Evolutionary conservation across 108 stramenopile genomes (phyloP), one percentile per base, ranked within the genome.

Genomic region (Bacterosira constricta): DNA sequence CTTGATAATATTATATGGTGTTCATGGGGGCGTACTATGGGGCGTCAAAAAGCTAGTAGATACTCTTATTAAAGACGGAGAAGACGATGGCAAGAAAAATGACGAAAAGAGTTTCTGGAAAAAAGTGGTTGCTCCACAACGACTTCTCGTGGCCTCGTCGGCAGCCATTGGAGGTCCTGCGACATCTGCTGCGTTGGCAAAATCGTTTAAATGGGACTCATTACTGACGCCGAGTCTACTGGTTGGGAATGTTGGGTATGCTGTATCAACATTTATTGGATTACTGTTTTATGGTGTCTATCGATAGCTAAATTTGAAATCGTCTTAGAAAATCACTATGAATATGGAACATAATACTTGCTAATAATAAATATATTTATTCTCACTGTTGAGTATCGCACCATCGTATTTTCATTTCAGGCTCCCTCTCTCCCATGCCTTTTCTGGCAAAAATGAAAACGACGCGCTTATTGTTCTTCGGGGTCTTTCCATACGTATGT

Each of bases 131-230:
- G 46, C 62, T 62, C 83, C 88, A 15, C 92, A 90, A 66, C 78
- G 90, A 29, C 61, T 93, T 15, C 55, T 93, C 38, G 79, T 85
- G 32, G 90, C 90, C 25, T 91, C 90, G 1, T 86, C 85, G 15
- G 90, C 89, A 20, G 92, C 92, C 13, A 93, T 93, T 59, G 92
- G 92, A 10, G 92, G 92, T 2, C 92, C 92, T 2, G 88, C 92
- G 6, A 93, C 92, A 30, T 79, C 86, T 1, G 92, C 88, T 15
- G 92, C 92, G 11, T 69, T 93, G 77, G 92, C 90, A 2, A 61
- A 89, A 55, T 87, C 90, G 1, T 49, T 71, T 39, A 36, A 66
- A 32, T 93, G 92, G 92, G 45, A 80, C 6, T 85, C 86, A 27
- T 62, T 93, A 8, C 37, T 84, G 6, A 82, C 87, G 7, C 92